Evolutionary conservation across 1,284 basidiomycete species (phyloP), one percentile per base, ranked within the genome.

Genomic region (Puccinia coronata): DNA sequence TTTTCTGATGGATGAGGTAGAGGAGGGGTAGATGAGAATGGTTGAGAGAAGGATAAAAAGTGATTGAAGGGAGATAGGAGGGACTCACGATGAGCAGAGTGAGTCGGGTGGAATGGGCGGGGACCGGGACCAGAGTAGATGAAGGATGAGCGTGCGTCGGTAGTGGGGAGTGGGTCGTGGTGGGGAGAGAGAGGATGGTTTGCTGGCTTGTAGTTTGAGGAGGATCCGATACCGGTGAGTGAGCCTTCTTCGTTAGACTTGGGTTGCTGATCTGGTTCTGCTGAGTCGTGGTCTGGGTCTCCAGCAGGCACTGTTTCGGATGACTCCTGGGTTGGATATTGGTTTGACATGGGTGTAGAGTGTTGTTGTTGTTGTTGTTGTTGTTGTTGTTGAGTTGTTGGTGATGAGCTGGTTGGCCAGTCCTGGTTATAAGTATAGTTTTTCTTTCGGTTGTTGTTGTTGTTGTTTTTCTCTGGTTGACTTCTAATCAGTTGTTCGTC

Each of bases 401-500:
- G n/a, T n/a, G n/a, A n/a, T n/a, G n/a, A n/a, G n/a, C n/a, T n/a
- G n/a, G n/a, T n/a, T n/a, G n/a, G n/a, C n/a, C n/a, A n/a, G n/a
- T n/a, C n/a, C n/a, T n/a, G n/a, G n/a, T n/a, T n/a, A n/a, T n/a
- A n/a, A n/a, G n/a, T n/a, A n/a, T n/a, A n/a, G n/a, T n/a, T n/a
- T n/a, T n/a, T n/a, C n/a, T n/a, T n/a, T n/a, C n/a, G 11, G 36
- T 49, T 39, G 36, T 65, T 39, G 12, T 59, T 31, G n/a, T 43
- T 51, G 28, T 65, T 80, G 55, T n/a, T n/a, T n/a, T n/a, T n/a
- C n/a, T n/a, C n/a, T n/a, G n/a, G n/a, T n/a, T n/a, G n/a, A n/a
- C n/a, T n/a, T n/a, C n/a, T n/a, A n/a, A 74, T 73, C 28, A 80
- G 63, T 20, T 55, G 59, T 51, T 80, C 69, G 28, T 80, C 79